phyloP scores from a whole-genome alignment of 2,329 filamentous ascomycete genomes.

The Xylaria sp. region DNA sequence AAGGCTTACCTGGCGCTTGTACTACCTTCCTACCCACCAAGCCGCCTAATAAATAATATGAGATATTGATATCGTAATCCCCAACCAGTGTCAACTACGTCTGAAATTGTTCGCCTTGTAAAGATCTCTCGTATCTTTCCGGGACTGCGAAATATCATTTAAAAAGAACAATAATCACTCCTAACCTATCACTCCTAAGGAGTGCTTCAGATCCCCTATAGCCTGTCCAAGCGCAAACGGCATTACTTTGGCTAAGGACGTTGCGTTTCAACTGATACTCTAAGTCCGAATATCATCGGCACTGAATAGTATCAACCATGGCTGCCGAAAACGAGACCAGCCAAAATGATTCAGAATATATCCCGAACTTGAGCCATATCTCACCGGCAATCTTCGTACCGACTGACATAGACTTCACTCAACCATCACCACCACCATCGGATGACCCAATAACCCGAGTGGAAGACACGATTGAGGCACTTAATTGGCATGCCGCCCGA shows the following conservation, averaged over 20 bases:
- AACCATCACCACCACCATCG: constrained; percentile 41
- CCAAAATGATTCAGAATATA: constrained; percentile 35
- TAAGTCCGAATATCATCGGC: not conserved
- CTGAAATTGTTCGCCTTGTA: not conserved
- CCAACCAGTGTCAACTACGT: too few species aligned
- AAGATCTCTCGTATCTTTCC: not conserved
- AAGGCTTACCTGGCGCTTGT: not conserved
- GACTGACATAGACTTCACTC: constrained; percentile 44
- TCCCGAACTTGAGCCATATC: constrained; percentile 39
- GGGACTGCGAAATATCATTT: not conserved
- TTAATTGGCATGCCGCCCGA: constrained; percentile 43
- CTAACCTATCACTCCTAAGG: not conserved
- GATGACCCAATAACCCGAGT: constrained; percentile 35
- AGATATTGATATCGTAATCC: not conserved
- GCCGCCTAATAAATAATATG: not conserved
- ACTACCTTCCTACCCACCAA: not conserved
- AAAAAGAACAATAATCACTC: not conserved
- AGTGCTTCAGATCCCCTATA: not conserved
- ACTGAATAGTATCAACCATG: constrained; percentile 13
- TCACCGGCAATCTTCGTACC: constrained; percentile 45
- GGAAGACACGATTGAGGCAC: constrained; percentile 33
- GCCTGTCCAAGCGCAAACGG: not conserved
- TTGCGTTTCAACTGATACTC: not conserved
- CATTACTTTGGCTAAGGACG: not conserved
- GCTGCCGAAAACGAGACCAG: constrained; percentile 7